A percentile compares a stretch with the other conserved stretches of the same genome.
phyloP scores from a whole-genome alignment of 2,329 filamentous ascomycete genomes.

The Paecilomyces sp. region DNA sequence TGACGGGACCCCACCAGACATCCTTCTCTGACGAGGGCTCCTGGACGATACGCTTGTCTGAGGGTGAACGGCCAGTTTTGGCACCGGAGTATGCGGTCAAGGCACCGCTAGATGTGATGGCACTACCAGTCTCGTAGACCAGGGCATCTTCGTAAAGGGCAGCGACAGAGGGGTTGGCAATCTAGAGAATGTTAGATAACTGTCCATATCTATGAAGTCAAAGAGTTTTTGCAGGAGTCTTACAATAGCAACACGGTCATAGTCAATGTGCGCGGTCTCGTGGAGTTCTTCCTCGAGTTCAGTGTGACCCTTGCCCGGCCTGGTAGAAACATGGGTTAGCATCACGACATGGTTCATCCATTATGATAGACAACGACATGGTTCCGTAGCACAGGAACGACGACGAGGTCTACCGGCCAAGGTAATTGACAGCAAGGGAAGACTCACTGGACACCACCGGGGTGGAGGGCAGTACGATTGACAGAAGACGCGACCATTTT shows the following conservation, averaged over 20 bases:
- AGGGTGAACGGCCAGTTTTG: slow-evolving; percentile 94
- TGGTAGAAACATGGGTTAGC: slow-evolving; percentile 29
- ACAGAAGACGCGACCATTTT: slow-evolving; percentile 53
- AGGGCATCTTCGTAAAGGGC: slow-evolving; percentile 98
- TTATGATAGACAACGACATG: background rate
- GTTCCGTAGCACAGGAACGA: background rate
- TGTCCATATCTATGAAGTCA: background rate
- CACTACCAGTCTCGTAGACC: slow-evolving; percentile 93
- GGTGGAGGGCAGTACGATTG: slow-evolving; percentile 91
- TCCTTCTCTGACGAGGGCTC: slow-evolving; percentile 83
- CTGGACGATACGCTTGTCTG: slow-evolving; percentile 96
- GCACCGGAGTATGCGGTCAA: slow-evolving; percentile 95
- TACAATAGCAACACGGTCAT: slow-evolving; percentile 96
- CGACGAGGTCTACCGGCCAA: slow-evolving; percentile 7
- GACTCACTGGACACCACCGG: slow-evolving; percentile 79
- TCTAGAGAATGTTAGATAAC: slow-evolving; percentile 30
- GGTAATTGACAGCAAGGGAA: slow-evolving; percentile 7
- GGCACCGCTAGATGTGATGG: slow-evolving; percentile 92
- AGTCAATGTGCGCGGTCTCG: slow-evolving; percentile 97
- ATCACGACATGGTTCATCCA: slow-evolving; percentile 1
- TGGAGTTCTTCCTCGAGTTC: slow-evolving; percentile 97
- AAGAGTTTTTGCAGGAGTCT: slow-evolving; percentile 7
- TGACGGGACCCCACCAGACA: slow-evolving; percentile 98
- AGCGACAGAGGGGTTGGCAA: slow-evolving; percentile 89
- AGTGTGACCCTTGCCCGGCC: slow-evolving; percentile 80